Base-by-base conservation (phyloP, 495 filamentous ascomycete species). In the Talaromyces thailandensis region DNA sequence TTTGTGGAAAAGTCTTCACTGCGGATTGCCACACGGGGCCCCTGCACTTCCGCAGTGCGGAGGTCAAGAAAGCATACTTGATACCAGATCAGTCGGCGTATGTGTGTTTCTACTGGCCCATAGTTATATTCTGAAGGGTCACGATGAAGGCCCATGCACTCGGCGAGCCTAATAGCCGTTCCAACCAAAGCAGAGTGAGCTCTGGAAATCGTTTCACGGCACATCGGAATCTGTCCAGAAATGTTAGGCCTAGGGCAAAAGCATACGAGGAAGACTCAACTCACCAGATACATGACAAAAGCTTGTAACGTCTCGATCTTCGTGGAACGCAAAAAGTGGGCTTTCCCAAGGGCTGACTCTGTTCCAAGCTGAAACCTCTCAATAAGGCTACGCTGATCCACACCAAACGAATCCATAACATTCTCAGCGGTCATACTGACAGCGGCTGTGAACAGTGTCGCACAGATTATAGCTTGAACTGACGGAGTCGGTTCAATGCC, bases 51-150 rank as follows among this genome's bases (percentile, higher is more conserved):
- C 65, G 84, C 86, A 1, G 87, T 88, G 26, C 86, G 79, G 58
- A 90, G 83, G 68, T 91, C 88, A 12, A 91, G 79, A 67, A 88
- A 88, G 69, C 86, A 89, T 16, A 90, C 75, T 65, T 91, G 87
- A 67, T 88, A 85, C 88, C 88, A 91, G 28, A 90, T 78, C 11
- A 89, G 65, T 14, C 88, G 82, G 6, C 88, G 82, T 18, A 89
- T 75, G 52, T 90, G 86, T 3, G 83, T 83, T 65, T 89, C 87
- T 2, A 90, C 70, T 0, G 87, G 78, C 35, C 72, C 80, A 52
- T 88, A 77, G 2, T 81, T 81, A 62, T 86, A 89, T 48, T 71
- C 64, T 16, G 71, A 71, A 7, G 85, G 86, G 64, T 91, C 88
- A 11, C 86, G 76, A 68, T 91, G 85, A n/a, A 90, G 72, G 6